Evolutionary conservation across 2,329 filamentous ascomycete species (phyloP).

Genomic region (Curvularia sp.): DNA sequence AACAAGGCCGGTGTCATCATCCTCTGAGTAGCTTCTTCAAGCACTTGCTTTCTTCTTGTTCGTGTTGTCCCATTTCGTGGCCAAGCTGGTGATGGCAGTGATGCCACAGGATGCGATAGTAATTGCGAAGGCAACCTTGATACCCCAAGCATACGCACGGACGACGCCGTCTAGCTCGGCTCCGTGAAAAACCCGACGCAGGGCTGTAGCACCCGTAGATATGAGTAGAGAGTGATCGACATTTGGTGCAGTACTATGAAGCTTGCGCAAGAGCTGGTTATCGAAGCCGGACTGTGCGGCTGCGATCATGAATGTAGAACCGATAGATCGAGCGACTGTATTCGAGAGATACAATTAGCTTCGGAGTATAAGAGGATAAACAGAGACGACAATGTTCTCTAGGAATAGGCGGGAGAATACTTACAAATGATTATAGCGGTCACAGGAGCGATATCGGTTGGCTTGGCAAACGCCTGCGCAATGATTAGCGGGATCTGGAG

Average conservation of each 20-base stretch:
- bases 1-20: background rate
- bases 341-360: background rate
- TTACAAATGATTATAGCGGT: constrained; percentile 1
- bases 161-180: background rate
- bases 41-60: background rate
- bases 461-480: constrained; percentile 38
- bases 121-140: background rate
- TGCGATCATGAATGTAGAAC: background rate
- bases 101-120: background rate
- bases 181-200: background rate
- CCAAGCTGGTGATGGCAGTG: background rate
- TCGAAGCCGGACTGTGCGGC: constrained; percentile 1
- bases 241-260: background rate
- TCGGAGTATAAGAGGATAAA: background rate
- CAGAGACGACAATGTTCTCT: background rate
- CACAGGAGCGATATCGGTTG: background rate
- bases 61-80: background rate
- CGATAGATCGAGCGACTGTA: background rate
- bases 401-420: background rate
- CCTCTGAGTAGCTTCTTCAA: background rate
- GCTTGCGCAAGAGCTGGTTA: background rate
- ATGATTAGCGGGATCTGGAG: constrained; percentile 43
- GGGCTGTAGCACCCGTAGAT: background rate
- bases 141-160: background rate
- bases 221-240: background rate